A percentile compares a stretch with the other conserved stretches of the same genome.
Evolutionary conservation across 495 filamentous ascomycete genomes (phyloP).

Genomic region (Podospora appendiculata): DNA sequence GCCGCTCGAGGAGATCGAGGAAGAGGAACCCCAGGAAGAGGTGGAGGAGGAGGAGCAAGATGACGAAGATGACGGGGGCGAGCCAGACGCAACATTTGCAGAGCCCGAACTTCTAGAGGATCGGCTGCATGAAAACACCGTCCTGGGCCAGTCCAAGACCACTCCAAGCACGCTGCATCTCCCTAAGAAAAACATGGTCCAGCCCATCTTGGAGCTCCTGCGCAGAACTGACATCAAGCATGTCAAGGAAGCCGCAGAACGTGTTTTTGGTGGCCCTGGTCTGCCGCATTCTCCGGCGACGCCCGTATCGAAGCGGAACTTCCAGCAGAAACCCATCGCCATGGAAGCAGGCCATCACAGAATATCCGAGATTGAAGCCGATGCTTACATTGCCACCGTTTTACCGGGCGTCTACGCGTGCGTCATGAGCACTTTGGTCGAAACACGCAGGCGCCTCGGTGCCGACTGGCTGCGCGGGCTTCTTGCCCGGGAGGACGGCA

Average conservation of each 20-base stretch:
- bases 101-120: slow-evolving; percentile 12
- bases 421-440: slow-evolving; percentile 63
- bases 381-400: slow-evolving; percentile 69
- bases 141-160: slow-evolving; percentile 55
- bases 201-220: slow-evolving; percentile 60
- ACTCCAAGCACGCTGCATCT: slow-evolving; percentile 62
- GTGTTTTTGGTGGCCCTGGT: slow-evolving; percentile 62
- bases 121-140: slow-evolving; percentile 60
- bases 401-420: slow-evolving; percentile 78
- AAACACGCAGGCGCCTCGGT: slow-evolving; percentile 80
- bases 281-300: slow-evolving; percentile 61
- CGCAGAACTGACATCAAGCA: slow-evolving; percentile 63
- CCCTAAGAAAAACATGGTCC: slow-evolving; percentile 56
- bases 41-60: slow-evolving; percentile 16
- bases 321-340: slow-evolving; percentile 59
- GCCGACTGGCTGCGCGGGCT: slow-evolving; percentile 67
- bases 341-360: slow-evolving; percentile 60
- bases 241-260: slow-evolving; percentile 57
- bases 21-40: slow-evolving; percentile 37
- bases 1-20: slow-evolving; percentile 40
- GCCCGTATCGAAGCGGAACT: slow-evolving; percentile 22
- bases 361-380: slow-evolving; percentile 83
- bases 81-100: slow-evolving; percentile 23
- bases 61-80: slow-evolving; percentile 29
- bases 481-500: slow-evolving; percentile 55